Evolutionary conservation across 179 eudicot genomes (phyloP), one percentile per base, ranked within the genome.

Genomic region (Sideroxylon spinosum): DNA sequence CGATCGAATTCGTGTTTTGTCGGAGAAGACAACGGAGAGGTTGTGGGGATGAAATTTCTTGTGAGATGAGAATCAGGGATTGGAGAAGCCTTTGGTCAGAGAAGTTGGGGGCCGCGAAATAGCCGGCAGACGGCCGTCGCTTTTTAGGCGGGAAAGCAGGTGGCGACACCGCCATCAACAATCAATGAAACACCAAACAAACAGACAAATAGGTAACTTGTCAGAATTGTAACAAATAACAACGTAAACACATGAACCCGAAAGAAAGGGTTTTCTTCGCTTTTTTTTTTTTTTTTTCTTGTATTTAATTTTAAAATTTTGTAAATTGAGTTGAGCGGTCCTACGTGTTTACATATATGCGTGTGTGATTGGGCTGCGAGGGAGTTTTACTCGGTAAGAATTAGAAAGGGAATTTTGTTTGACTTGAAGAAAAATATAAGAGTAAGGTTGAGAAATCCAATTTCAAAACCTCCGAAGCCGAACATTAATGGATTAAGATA

Each of bases 91-190:
- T 56, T 29, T 57, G 66, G 20, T 82, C 83, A 25, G 94, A 85
- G 50, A 85, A 80, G 4, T 82, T 83, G 6, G 92, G 94, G 1
- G 93, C 56, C 13, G 89, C 78, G 78, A 92, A 91, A n/a, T 89
- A 84, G 0, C 84, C 79, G 55, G 90, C 87, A 9, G 94, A 80
- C 4, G 93, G 90, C 49, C 91, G 97, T 2, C 93, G 89, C 71
- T 89, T 91, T 28, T 91, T 87, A 10, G 88, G 86, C 19, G 87
- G 93, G 55, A 91, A 89, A 4, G 74, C 57, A 13, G 82, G 86
- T 48, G 89, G 89, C 25, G 92, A 86, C 8, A 88, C 87, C 64
- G 93, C 90, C 98, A 93, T 93, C 16, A 73, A 73, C 9, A 23
- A 28, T 44, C 28, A 68, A 52, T 25, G 16, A 22, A 25, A 8